Evolutionary conservation across 352 stramenopile species (phyloP).

Genomic region (Phytophthora brassicae): DNA sequence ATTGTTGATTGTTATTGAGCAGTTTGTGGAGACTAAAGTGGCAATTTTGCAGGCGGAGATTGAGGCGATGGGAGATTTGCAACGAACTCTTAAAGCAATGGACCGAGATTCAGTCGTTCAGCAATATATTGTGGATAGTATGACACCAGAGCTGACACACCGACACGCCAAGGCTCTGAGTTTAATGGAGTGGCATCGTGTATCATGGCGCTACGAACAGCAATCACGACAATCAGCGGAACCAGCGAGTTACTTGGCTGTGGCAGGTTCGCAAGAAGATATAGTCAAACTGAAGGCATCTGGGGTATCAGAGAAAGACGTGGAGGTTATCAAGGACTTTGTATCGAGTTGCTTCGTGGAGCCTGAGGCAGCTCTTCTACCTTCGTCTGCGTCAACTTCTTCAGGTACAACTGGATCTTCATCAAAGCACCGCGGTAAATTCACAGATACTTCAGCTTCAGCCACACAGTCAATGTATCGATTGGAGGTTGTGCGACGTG

Average conservation of each 20-base stretch:
- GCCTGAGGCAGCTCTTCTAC: conserved; percentile 50
- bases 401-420: conserved; percentile 18
- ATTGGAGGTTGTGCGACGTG: conserved; percentile 60
- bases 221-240: conserved; percentile 36
- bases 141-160: conserved; percentile 81
- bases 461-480: conserved; percentile 64
- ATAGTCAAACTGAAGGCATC: conserved; percentile 52
- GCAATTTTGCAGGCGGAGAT: conserved; percentile 83
- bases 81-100: conserved; percentile 68
- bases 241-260: conserved; percentile 48
- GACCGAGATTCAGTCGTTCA: conserved; percentile 84
- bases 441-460: conserved; percentile 54
- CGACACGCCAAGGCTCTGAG: conserved; percentile 74
- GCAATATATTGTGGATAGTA: conserved; percentile 84
- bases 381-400: conserved; percentile 11
- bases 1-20: conserved; percentile 80
- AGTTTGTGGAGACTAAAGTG: conserved; percentile 87
- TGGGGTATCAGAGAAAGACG: conserved; percentile 64
- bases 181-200: conserved; percentile 79
- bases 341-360: conserved; percentile 81
- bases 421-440: conserved; percentile 63
- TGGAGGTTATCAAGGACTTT: conserved; percentile 88
- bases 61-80: conserved; percentile 66
- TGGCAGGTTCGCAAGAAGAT: conserved; percentile 44
- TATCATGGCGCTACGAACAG: conserved; percentile 66